Evolutionary conservation across 2,329 filamentous ascomycete genomes (phyloP).

Genomic region (Aspergillus chevalieri): DNA sequence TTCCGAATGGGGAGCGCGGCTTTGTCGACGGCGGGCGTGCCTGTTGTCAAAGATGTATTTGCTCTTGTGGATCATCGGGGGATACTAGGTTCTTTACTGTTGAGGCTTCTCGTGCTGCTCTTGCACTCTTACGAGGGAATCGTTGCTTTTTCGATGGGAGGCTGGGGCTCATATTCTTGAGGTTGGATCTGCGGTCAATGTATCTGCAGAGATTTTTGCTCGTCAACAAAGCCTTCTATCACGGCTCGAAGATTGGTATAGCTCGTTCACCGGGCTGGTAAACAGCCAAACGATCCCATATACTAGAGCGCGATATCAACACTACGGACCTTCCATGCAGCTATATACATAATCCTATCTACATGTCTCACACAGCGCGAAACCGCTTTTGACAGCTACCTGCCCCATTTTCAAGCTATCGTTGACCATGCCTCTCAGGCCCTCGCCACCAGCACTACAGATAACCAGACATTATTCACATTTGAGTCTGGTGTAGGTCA

Average conservation of each 20-base stretch:
- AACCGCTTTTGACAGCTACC: conserved; percentile 16
- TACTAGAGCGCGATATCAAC: background rate
- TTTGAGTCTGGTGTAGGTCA: conserved; percentile 25
- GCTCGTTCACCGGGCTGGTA: background rate
- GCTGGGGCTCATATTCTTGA: conserved; percentile 4
- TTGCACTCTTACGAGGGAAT: conserved; percentile 7
- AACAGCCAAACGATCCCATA: background rate
- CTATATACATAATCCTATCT: conserved; percentile 16
- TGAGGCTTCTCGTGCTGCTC: conserved; percentile 7
- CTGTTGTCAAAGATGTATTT: conserved; percentile 4
- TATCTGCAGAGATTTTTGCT: background rate
- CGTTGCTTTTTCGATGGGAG: conserved; percentile 12
- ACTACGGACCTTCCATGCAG: conserved; percentile 24
- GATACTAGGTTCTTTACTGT: conserved; percentile 2
- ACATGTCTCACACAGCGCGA: conserved; percentile 16
- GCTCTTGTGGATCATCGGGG: conserved; percentile 5
- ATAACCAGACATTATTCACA: conserved; percentile 17
- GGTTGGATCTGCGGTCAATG: background rate
- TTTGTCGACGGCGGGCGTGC: background rate
- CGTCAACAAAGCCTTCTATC: background rate
- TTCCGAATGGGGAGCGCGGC: conserved; percentile 18
- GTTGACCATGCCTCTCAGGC: conserved; percentile 18
- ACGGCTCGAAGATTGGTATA: background rate
- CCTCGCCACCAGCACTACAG: conserved; percentile 18
- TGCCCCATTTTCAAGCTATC: conserved; percentile 21